Base-by-base conservation (phyloP, 768 basidiomycete species). In the Mycena metata region DNA sequence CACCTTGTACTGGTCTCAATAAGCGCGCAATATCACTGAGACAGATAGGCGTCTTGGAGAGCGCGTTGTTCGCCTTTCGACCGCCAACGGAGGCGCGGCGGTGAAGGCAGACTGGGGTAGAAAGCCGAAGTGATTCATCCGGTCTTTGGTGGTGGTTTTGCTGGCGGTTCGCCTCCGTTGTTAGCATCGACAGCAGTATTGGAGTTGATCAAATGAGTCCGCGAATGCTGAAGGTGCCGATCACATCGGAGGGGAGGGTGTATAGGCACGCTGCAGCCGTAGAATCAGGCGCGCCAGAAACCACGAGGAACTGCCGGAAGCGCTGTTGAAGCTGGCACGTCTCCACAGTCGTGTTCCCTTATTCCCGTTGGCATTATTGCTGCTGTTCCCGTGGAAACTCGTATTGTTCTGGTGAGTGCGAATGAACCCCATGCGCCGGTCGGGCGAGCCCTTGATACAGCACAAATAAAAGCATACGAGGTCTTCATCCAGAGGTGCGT, bases 21-120 rank as follows among this genome's bases (percentile, higher is more conserved):
- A n/a, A 99, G 46, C 98, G 87, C 66, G 96, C 94, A 54, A 99
- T 91, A 75, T 99, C 98, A 12, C 98, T 98, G 10, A 96, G 86
- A 78, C 93, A 97, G n/a, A 98, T 90, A 60, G 99, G 82, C 10
- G 92, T 90, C 81, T 97, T 98, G 81, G 91, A 92, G 47, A 96
- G 81, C 49, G 94, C 60, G 42, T 52, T 61, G 7, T 13, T 89
- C 12, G 89, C 87, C 21, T 96, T 67, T 83, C 84, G 64, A 87
- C 86, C 57, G 87, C 88, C 33, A 83, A 81, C n/a, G n/a, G n/a
- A n/a, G n/a, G n/a, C n/a, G n/a, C n/a, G n/a, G n/a, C n/a, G n/a
- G n/a, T n/a, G n/a, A 75, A 41, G 75, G n/a, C n/a, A n/a, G n/a
- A 71, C 57, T 87, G 86, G 56, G 91, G 88, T 0, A 62, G 70